phyloP scores from a whole-genome alignment of 257 asterid genomes.

The Fraxinus excelsior region DNA sequence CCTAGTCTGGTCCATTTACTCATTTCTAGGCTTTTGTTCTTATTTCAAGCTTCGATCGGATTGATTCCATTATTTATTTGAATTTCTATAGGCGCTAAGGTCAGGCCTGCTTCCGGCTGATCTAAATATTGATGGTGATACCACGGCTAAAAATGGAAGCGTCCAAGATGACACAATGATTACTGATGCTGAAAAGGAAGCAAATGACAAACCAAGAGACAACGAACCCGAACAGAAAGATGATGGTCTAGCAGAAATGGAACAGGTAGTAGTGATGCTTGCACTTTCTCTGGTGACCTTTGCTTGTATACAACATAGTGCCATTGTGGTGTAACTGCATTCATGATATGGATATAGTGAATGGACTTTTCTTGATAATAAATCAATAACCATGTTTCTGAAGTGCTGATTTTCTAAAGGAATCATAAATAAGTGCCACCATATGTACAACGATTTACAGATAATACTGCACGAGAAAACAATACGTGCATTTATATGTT shows the following conservation, averaged over 20 bases:
- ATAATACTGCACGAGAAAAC: neutral
- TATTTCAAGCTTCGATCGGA: neutral
- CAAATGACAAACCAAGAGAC: slow-evolving; percentile 37
- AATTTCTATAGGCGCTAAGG: slow-evolving; percentile 70
- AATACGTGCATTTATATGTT: neutral
- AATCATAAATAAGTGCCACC: slow-evolving; percentile 1
- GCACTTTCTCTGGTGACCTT: neutral
- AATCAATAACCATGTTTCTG: neutral
- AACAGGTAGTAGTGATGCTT: slow-evolving; percentile 53
- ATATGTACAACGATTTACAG: slow-evolving; percentile 8
- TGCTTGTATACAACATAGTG: neutral
- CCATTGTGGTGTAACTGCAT: slow-evolving; percentile 9
- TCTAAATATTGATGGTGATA: slow-evolving; percentile 49
- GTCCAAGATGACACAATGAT: slow-evolving; percentile 58
- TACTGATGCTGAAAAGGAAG: slow-evolving; percentile 51
- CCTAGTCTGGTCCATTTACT: neutral
- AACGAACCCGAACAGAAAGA: slow-evolving; percentile 49
- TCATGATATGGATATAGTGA: slow-evolving; percentile 10
- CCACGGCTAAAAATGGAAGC: slow-evolving; percentile 41
- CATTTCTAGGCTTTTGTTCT: slow-evolving; percentile 3
- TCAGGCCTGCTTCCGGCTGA: slow-evolving; percentile 98
- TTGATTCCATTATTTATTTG: slow-evolving; percentile 9
- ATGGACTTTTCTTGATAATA: slow-evolving; percentile 3
- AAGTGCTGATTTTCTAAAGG: neutral
- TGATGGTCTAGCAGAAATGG: slow-evolving; percentile 75